A percentile compares a stretch with the other conserved stretches of the same genome.
Evolutionary conservation across 306 rosid species (phyloP).

Genomic region (Herpetospermum pedunculosum): DNA sequence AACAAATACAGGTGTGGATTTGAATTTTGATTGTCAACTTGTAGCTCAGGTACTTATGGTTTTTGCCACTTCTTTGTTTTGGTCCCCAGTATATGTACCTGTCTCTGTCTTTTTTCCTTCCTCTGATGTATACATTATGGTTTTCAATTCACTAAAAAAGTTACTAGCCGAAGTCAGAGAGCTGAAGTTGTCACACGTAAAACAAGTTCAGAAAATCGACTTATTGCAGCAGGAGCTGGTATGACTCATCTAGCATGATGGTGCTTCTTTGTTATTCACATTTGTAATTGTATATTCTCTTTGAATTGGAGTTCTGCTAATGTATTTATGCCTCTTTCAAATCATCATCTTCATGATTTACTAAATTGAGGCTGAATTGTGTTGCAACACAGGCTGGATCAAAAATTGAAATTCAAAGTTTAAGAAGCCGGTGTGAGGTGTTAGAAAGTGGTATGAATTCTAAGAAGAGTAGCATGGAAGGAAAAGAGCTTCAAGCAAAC

Average conservation of each 20-base stretch:
- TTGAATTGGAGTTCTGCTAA: neutral
- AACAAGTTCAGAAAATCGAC: conserved; percentile 20
- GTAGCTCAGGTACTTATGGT: conserved; percentile 20
- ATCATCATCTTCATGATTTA: neutral
- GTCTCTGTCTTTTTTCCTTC: neutral
- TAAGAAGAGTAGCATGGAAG: neutral
- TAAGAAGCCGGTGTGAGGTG: conserved; percentile 17
- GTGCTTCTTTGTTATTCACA: neutral
- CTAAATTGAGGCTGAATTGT: neutral
- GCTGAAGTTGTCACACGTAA: conserved; percentile 22
- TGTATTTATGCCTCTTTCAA: neutral
- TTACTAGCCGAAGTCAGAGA: conserved; percentile 21
- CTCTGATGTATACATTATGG: neutral
- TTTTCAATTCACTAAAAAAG: conserved; percentile 8
- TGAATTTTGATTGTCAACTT: conserved; percentile 7
- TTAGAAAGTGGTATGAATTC: conserved; percentile 6
- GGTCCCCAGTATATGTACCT: neutral
- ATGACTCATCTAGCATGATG: conserved; percentile 1
- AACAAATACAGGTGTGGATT: too few species aligned
- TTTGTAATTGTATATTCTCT: neutral
- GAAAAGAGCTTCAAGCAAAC: neutral
- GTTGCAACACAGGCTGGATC: conserved; percentile 28
- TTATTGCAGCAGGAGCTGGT: conserved; percentile 38
- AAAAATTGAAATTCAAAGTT: conserved; percentile 18
- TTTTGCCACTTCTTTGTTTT: neutral